Evolutionary conservation across 2,329 filamentous ascomycete species (phyloP).

Genomic region (Penicillium sp.): DNA sequence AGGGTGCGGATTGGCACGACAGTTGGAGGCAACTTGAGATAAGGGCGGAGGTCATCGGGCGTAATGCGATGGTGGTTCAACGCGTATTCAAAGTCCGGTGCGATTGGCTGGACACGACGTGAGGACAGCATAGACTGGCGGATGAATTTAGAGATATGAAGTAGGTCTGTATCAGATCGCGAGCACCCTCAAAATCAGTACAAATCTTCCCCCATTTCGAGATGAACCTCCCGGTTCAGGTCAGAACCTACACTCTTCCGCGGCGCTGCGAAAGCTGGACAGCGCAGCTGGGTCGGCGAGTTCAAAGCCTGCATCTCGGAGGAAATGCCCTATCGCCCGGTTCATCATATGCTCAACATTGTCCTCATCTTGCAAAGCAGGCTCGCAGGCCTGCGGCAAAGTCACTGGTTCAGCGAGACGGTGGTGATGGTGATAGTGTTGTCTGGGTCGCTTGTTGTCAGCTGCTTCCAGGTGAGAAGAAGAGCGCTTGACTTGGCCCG

Average conservation of each 20-base stretch:
- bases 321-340: slow-evolving; percentile 57
- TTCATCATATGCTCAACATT: slow-evolving; percentile 59
- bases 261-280: slow-evolving; percentile 58
- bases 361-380: slow-evolving; percentile 54
- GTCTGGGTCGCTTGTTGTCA: slow-evolving; percentile 41
- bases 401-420: slow-evolving; percentile 41
- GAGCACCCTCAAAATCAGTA: slow-evolving; percentile 22
- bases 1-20: slow-evolving; percentile 32
- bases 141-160: slow-evolving; percentile 57
- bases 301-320: slow-evolving; percentile 59
- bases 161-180: slow-evolving; percentile 52
- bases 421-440: slow-evolving; percentile 50
- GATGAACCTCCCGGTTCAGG: not conserved
- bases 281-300: slow-evolving; percentile 59
- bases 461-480: slow-evolving; percentile 32
- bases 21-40: slow-evolving; percentile 36
- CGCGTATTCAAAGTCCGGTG: slow-evolving; percentile 61
- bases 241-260: slow-evolving; percentile 61
- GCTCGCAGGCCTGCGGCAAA: slow-evolving; percentile 36
- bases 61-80: slow-evolving; percentile 38
- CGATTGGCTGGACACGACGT: slow-evolving; percentile 59
- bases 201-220: slow-evolving; percentile 10
- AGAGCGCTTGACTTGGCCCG: slow-evolving; percentile 39
- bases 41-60: slow-evolving; percentile 39
- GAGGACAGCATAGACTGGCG: slow-evolving; percentile 61